Evolutionary conservation across 2,329 filamentous ascomycete genomes (phyloP), one percentile per base, ranked within the genome.

Genomic region (Aspergillus persii): DNA sequence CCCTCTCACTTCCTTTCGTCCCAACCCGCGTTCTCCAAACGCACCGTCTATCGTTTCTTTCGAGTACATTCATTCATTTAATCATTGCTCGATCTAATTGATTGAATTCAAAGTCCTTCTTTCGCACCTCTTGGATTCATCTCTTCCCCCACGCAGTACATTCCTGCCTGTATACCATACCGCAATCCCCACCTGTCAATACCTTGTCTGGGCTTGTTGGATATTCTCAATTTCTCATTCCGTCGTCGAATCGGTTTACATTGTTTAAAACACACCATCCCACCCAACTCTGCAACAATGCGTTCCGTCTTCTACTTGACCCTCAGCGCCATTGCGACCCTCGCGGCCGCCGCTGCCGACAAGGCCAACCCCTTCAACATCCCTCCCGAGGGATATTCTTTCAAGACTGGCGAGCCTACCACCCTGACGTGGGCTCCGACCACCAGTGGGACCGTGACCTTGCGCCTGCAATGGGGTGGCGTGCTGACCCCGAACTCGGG

Each of bases 351-450:
- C 39, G 66, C 36, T 41, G 11, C 73, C 66, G 74, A 61, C 65
- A 74, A 62, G 36, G 66, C 66, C 52, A 84, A 84, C 69, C 69
- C 79, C 53, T 84, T 84, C 77, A 80, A 74, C 57, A 72, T 78
- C 60, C 79, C 81, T 18, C 44, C 50, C 3, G 68, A 65, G 15
- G 79, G 79, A 49, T 79, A 80, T 60, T 59, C 69, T 29, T 79
- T 82, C 66, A 76, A 70, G 12, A 80, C 80, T 47, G 82, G 82
- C 54, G 56, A 78, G 67, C 63, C 78, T 9, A 73, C 80, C 23
- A 77, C 75, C 9, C 68, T 86, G 51, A 74, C 66, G 53, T 86
- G 83, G 83, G 62, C 69, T 5, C 78, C 81, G 6, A 81, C 78
- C 50, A 83, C 81, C 57, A 54, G 65, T 26, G 80, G 80, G 58